Percentiles rank a stretch among this genome's conserved stretches.
Evolutionary conservation across 2,329 filamentous ascomycete species (phyloP).

Genomic region (Aspergillus arachidicola): DNA sequence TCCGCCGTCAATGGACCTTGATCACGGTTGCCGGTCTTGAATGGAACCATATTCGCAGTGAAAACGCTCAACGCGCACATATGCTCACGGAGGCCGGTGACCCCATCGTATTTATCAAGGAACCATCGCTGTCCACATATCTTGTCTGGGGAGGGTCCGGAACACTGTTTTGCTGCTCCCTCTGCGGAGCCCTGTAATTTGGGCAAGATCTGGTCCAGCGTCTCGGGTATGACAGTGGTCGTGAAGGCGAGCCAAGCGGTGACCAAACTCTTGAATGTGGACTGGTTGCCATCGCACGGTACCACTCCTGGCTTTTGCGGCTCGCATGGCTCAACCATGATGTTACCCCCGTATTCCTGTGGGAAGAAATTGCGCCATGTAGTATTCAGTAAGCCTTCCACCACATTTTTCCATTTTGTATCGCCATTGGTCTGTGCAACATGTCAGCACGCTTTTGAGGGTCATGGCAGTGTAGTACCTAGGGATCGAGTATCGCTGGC

Average conservation of each 20-base stretch:
- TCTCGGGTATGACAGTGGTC: constrained; percentile 61
- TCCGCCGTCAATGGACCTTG: constrained; percentile 45
- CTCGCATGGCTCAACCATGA: constrained; percentile 51
- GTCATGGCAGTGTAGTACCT: background rate
- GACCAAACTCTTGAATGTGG: constrained; percentile 67
- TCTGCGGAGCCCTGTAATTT: constrained; percentile 56
- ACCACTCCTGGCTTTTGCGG: constrained; percentile 25
- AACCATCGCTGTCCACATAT: constrained; percentile 45
- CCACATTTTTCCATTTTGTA: constrained; percentile 55
- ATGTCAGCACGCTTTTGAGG: background rate
- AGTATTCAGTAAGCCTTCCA: constrained; percentile 57
- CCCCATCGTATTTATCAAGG: constrained; percentile 34
- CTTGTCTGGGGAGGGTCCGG: constrained; percentile 35
- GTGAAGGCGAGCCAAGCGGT: constrained; percentile 62
- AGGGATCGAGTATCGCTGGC: background rate
- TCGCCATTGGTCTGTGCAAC: constrained; percentile 36
- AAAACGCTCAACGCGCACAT: constrained; percentile 57
- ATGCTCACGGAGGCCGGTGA: constrained; percentile 40
- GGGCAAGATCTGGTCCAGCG: constrained; percentile 52
- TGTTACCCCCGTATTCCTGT: constrained; percentile 30
- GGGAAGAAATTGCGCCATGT: constrained; percentile 53
- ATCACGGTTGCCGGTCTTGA: constrained; percentile 39
- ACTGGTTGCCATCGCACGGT: constrained; percentile 52
- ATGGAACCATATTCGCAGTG: constrained; percentile 53
- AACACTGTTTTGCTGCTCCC: constrained; percentile 50